A percentile compares a stretch with the other conserved stretches of the same genome.
These are phyloP conservation scores for Lumnitzera racemosa DNA, from an alignment of 345 rosid species.

Conservation along the genomic window DNA sequence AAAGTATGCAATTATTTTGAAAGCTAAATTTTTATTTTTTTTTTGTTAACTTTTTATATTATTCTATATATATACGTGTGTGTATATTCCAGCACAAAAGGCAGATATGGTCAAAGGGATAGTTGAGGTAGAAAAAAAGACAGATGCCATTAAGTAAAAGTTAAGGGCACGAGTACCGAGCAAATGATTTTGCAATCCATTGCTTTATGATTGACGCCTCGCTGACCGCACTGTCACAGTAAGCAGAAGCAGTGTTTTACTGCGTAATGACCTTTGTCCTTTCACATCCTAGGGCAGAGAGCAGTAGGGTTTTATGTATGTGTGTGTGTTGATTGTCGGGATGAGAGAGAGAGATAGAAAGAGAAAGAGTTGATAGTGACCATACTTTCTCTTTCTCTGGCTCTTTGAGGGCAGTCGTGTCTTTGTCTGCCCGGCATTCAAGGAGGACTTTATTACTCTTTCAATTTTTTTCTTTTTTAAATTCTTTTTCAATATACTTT, in stretches of 20 bases:
- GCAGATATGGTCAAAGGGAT: constrained; percentile 32
- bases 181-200: constrained; percentile 59
- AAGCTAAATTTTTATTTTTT: no score
- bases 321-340: background rate
- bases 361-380: constrained; percentile 28
- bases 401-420: constrained; percentile 30
- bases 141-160: background rate
- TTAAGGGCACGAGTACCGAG: constrained; percentile 15
- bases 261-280: constrained; percentile 24
- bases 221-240: constrained; percentile 37
- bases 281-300: constrained; percentile 14
- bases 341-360: background rate
- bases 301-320: background rate
- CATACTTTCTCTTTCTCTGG: constrained; percentile 17
- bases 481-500: background rate
- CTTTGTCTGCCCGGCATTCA: constrained; percentile 40
- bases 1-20: no score
- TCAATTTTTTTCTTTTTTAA: background rate
- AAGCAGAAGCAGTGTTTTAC: constrained; percentile 6
- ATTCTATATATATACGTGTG: no score
- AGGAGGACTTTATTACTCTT: constrained; percentile 14
- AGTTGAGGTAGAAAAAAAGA: constrained; percentile 11
- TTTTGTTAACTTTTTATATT: no score
- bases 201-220: constrained; percentile 66
- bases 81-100: background rate